phyloP scores from a whole-genome alignment of 192 early-diverging fungal genomes.

The Podila minutissima region DNA sequence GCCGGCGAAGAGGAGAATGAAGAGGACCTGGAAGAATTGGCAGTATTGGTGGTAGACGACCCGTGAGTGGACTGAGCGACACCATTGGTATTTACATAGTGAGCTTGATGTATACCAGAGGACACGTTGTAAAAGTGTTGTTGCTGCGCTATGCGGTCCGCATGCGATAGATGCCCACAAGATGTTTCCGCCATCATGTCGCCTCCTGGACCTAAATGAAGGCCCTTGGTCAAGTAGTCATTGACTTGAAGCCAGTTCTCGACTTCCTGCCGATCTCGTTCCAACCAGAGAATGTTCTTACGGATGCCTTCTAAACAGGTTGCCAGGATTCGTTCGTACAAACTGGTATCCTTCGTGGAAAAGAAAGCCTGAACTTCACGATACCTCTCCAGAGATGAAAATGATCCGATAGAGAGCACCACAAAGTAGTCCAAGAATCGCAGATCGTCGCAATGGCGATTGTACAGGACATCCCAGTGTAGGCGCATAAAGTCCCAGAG shows the following conservation, averaged over 20 bases:
- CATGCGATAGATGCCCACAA: neutral
- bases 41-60: neutral
- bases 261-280: conserved; percentile 40
- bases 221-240: conserved; percentile 17
- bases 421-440: conserved; percentile 68
- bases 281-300: conserved; percentile 55
- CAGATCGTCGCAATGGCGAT: conserved; percentile 66
- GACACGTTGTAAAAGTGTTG: neutral
- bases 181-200: no score
- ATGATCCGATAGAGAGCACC: conserved; percentile 58
- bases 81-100: neutral
- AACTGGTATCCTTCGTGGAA: conserved; percentile 60
- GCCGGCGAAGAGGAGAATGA: neutral
- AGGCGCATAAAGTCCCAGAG: conserved; percentile 76
- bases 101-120: neutral
- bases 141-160: neutral
- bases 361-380: conserved; percentile 66
- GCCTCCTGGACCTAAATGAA: neutral
- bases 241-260: conserved; percentile 35
- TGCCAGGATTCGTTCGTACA: conserved; percentile 63
- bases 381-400: conserved; percentile 59
- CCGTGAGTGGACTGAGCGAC: neutral
- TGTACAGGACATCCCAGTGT: conserved; percentile 64
- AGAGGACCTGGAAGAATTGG: neutral
- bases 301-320: conserved; percentile 71